Percentiles rank a stretch among this genome's conserved stretches.
These are phyloP conservation scores for Erythrophleum fordii DNA, from an alignment of 306 rosid genomes.

Conservation along the genomic window DNA sequence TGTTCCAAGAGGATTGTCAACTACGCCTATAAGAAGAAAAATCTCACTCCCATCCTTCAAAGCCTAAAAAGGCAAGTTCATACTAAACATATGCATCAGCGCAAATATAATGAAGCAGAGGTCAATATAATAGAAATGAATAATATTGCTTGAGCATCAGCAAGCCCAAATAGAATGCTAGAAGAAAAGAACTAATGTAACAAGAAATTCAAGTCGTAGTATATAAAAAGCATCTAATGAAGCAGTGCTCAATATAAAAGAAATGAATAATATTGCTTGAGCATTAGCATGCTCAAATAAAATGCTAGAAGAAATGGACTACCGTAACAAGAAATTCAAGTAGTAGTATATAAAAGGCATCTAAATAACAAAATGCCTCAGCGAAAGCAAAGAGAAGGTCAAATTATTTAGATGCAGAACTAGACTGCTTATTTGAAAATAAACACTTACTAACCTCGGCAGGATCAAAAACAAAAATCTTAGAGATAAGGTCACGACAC, in stretches of 20 bases:
- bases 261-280: neutral
- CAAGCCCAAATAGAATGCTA: neutral
- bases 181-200: neutral
- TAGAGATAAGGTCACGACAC: conserved; percentile 76
- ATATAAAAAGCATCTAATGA: neutral
- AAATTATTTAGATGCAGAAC: conserved; percentile 24
- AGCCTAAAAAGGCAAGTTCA: conserved; percentile 14
- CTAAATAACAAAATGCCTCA: conserved; percentile 18
- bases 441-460: conserved; percentile 58
- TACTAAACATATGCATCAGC: neutral
- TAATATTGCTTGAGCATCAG: neutral
- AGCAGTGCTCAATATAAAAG: neutral
- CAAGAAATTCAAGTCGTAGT: neutral
- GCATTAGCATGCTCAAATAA: neutral
- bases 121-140: neutral
- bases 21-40: neutral
- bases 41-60: neutral
- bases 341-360: neutral
- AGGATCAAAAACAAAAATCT: conserved; percentile 86
- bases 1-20: neutral
- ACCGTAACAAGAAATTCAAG: conserved; percentile 5
- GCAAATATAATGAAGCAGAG: neutral
- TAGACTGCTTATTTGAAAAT: neutral
- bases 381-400: neutral
- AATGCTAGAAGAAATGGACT: neutral